Evolutionary conservation across 257 asterid genomes (phyloP).

Genomic region (Echites panduratus): DNA sequence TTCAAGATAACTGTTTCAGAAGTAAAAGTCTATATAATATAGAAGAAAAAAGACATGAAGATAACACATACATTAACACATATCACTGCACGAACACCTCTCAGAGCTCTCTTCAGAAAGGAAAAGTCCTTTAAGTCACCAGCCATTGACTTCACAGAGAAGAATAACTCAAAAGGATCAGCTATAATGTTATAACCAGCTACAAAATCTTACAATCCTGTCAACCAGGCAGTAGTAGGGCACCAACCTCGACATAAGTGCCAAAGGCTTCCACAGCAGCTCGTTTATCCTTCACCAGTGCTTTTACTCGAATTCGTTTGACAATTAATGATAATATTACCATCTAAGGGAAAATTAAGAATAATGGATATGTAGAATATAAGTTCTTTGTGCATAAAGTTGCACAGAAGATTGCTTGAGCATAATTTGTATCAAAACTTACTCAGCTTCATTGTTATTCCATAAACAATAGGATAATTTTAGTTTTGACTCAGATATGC

Average conservation of each 20-base stretch:
- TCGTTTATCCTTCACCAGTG: constrained; percentile 83
- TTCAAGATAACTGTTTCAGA: background rate
- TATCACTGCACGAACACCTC: constrained; percentile 75
- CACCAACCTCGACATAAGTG: constrained; percentile 85
- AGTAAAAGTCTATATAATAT: background rate
- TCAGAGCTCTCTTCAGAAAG: constrained; percentile 66
- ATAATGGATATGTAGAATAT: background rate
- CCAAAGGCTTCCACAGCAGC: constrained; percentile 94
- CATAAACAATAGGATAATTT: background rate
- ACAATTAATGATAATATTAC: constrained; percentile 73
- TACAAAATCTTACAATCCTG: background rate
- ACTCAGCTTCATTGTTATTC: background rate
- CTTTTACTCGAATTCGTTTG: constrained; percentile 69
- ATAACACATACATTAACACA: constrained; percentile 54
- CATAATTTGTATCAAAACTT: background rate
- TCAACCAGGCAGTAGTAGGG: background rate
- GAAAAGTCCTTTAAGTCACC: constrained; percentile 57
- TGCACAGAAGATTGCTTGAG: background rate
- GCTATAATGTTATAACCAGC: background rate
- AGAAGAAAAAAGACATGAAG: background rate
- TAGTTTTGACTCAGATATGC: background rate
- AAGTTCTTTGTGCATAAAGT: background rate
- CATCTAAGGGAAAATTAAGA: constrained; percentile 47
- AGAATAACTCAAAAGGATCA: constrained; percentile 13
- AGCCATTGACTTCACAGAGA: constrained; percentile 52